Evolutionary conservation across 106 monocot species (phyloP).

Genomic region (Dioscorea alata): DNA sequence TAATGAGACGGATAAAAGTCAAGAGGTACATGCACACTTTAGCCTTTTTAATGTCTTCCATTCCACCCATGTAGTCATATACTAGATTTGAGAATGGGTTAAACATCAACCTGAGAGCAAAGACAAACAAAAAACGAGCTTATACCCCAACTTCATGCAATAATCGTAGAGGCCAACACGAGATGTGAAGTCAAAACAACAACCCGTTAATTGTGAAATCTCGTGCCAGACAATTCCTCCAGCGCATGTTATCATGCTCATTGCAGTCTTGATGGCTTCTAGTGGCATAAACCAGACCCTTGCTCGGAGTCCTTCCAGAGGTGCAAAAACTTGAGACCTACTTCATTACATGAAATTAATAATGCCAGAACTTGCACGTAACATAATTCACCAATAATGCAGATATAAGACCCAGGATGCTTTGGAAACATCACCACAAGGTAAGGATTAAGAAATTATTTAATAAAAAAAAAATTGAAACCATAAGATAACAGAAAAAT

Average conservation of each 20-base stretch:
- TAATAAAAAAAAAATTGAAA: no score
- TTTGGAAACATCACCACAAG: no score
- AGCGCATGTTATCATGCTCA: conserved; percentile 64
- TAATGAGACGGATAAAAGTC: conserved; percentile 7
- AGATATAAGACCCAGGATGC: no score
- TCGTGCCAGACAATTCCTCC: conserved; percentile 78
- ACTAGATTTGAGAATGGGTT: conserved; percentile 68
- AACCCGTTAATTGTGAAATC: conserved; percentile 97
- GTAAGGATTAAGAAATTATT: no score
- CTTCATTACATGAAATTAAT: conserved; percentile 1
- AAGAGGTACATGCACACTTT: conserved; percentile 77
- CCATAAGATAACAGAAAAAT: no score
- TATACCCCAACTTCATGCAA: not conserved
- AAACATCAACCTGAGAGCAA: conserved; percentile 81
- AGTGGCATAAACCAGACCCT: conserved; percentile 14
- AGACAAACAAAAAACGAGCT: not conserved
- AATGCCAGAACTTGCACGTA: no score
- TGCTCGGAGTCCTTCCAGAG: conserved; percentile 30
- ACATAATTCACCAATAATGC: no score
- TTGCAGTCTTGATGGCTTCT: conserved; percentile 40
- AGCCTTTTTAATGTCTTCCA: conserved; percentile 85
- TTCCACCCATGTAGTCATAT: conserved; percentile 90
- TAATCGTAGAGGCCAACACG: not conserved
- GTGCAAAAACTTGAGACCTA: conserved; percentile 98
- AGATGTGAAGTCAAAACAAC: conserved; percentile 9